phyloP scores from a whole-genome alignment of 805 yeast species.

The Torulaspora microellipsoides region DNA sequence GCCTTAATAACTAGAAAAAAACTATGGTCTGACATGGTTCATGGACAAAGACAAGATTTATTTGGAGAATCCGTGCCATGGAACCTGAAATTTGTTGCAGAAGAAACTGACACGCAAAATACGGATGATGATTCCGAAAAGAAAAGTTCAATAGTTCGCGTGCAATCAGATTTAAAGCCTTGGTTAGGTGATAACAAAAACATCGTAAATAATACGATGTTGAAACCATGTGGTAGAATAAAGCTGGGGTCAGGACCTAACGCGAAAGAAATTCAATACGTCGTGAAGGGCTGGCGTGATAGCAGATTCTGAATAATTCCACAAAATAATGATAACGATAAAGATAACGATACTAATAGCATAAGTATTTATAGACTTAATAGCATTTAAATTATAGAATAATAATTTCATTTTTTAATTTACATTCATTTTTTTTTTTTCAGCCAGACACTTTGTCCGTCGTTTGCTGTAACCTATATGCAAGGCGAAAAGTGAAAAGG shows the following conservation, averaged over 20 bases:
- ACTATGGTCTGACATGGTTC: constrained; percentile 30
- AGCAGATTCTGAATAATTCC: constrained; percentile 16
- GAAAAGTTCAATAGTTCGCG: constrained; percentile 23
- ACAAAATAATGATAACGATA: not conserved
- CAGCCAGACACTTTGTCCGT: no score
- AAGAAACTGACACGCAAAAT: constrained; percentile 3
- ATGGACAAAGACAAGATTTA: constrained; percentile 26
- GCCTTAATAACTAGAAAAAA: constrained; percentile 32
- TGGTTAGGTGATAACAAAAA: constrained; percentile 18
- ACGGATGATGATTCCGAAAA: constrained; percentile 1
- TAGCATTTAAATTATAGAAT: not conserved
- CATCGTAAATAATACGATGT: constrained; percentile 13
- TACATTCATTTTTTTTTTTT: not conserved
- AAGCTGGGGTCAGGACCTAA: constrained; percentile 15
- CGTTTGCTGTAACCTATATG: no score
- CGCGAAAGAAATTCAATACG: constrained; percentile 27
- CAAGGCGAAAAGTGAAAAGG: no score
- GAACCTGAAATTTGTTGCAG: constrained; percentile 20
- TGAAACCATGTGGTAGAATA: constrained; percentile 32
- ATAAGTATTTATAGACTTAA: not conserved
- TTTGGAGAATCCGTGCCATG: constrained; percentile 30
- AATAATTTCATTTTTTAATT: not conserved
- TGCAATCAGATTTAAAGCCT: constrained; percentile 27
- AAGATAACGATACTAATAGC: not conserved
- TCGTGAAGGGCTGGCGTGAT: constrained; percentile 36